These are phyloP conservation scores for Batrachochytrium dendrobatidis DNA, from an alignment of 371 early-diverging fungal species.

Conservation along the genomic window DNA sequence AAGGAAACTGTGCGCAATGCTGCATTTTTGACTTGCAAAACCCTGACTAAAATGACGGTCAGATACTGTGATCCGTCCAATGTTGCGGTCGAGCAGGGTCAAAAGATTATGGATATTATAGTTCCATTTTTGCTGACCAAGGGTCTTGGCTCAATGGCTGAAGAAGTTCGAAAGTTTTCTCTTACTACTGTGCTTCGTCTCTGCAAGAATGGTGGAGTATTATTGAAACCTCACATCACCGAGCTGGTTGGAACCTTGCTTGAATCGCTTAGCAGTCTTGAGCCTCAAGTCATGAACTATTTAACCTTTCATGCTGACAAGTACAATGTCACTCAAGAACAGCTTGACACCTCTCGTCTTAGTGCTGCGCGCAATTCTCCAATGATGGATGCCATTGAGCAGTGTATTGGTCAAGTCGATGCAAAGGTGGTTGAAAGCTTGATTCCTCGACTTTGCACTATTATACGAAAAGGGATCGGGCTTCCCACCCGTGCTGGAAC, in stretches of 20 bases:
- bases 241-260: conserved; percentile 65
- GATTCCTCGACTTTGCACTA: conserved; percentile 55
- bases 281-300: conserved; percentile 71
- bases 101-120: conserved; percentile 65
- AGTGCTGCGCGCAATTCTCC: conserved; percentile 66
- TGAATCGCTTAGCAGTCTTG: conserved; percentile 71
- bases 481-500: conserved; percentile 82
- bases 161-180: conserved; percentile 81
- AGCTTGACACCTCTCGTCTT: conserved; percentile 70
- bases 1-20: conserved; percentile 85
- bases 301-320: conserved; percentile 83
- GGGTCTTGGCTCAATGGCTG: conserved; percentile 76
- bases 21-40: conserved; percentile 71
- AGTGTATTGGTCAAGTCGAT: conserved; percentile 67
- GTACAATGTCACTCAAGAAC: conserved; percentile 80
- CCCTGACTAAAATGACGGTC: conserved; percentile 70
- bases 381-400: conserved; percentile 73
- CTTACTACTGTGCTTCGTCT: conserved; percentile 74
- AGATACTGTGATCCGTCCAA: conserved; percentile 72
- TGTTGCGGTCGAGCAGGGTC: conserved; percentile 51
- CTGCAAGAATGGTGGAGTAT: conserved; percentile 62
- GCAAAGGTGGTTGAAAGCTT: conserved; percentile 56
- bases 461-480: conserved; percentile 80
- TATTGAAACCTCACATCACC: conserved; percentile 67
- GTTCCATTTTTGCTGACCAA: conserved; percentile 76